Evolutionary conservation across 2,329 filamentous ascomycete genomes (phyloP), one percentile per base, ranked within the genome.

Genomic region (Epichloe typhina): DNA sequence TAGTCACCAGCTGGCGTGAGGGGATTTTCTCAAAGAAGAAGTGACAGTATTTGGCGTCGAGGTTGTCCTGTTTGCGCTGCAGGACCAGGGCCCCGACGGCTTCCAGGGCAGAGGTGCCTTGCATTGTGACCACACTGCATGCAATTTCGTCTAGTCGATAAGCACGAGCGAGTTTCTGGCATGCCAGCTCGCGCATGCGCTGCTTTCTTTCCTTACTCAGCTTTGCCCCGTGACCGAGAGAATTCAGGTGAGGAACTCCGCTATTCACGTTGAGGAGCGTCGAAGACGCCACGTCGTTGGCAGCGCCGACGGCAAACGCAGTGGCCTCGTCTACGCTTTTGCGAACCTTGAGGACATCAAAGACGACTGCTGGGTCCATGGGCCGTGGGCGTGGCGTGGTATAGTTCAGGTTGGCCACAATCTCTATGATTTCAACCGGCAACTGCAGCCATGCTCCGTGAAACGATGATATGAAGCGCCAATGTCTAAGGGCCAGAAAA

Each of bases 21-120:
- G 26, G 86, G 26, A 93, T 90, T 75, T 91, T 93, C 67, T 94
- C 86, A 67, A 91, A 86, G 65, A 94, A 94, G 69, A 91, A 93
- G 63, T 93, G 85, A n/a, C 93, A 88, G 62, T 93, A 93, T 65
- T 84, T 85, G 31, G 86, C 88, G 60, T 93, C 85, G 42, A 73
- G 67, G 60, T 89, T 82, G 47, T 74, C 64, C n/a, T 79, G 73
- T 53, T 79, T 82, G 54, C 86, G 75, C 63, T 86, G 80, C 54
- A 93, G 68, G 35, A 94, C 87, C 54, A 84, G 71, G 5, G 76
- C 74, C 2, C 84, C 86, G 3, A 93, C 83, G 52, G 88, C 84
- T 58, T 93, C 86, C 12, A 94, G 70, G 0, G 84, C 80, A 17
- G 84, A 86, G 1, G 86, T 81, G 50, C 82, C 82, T 68, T 91